These are phyloP conservation scores for Silene latifolia DNA, from an alignment of 148 eudicot species.

Conservation along the genomic window DNA sequence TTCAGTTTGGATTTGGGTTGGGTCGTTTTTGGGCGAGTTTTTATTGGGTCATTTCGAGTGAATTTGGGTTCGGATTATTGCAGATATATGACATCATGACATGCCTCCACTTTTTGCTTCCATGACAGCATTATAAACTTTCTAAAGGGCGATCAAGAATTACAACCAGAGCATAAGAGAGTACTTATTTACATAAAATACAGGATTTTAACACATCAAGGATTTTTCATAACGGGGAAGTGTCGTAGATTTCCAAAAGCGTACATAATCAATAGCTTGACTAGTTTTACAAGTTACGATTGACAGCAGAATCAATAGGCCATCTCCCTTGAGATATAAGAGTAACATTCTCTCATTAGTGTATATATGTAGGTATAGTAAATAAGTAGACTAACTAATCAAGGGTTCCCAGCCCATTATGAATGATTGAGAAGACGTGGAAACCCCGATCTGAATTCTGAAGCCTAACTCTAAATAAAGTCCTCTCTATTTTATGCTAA, in stretches of 20 bases:
- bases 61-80: too few species aligned
- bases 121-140: not conserved
- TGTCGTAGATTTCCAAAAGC: conserved; percentile 9
- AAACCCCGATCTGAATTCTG: conserved; percentile 26
- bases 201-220: too few species aligned
- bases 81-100: too few species aligned
- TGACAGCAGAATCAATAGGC: conserved; percentile 19
- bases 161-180: not conserved
- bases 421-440: conserved; percentile 28
- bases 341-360: conserved; percentile 8
- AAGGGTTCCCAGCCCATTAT: conserved; percentile 21
- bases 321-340: not conserved
- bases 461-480: conserved; percentile 15
- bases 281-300: not conserved
- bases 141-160: not conserved
- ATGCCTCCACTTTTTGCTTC: too few species aligned
- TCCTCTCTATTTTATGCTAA: conserved; percentile 22
- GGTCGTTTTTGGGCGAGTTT: too few species aligned
- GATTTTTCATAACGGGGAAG: not conserved
- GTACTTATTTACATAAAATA: too few species aligned
- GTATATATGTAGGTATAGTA: conserved; percentile 22
- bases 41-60: too few species aligned
- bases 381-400: conserved; percentile 21
- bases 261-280: conserved; percentile 1
- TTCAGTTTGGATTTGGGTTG: too few species aligned